Percentiles rank a stretch among this genome's conserved stretches.
Conservation (phyloP, 768 basidiomycete genomes). For the Hericium alpestre region DNA sequence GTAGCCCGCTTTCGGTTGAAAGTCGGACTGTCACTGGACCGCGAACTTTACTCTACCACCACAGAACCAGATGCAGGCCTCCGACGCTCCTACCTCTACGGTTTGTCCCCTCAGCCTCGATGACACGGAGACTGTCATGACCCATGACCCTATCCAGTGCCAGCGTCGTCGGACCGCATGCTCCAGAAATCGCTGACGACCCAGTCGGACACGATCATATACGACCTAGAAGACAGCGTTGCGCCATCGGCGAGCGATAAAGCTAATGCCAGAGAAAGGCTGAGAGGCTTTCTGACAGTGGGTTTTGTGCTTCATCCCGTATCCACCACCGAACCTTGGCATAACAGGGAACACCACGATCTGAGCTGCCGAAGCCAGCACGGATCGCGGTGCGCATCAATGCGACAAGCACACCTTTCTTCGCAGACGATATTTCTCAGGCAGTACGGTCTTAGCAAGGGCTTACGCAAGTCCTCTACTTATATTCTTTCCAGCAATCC, state of each 20-base stretch:
- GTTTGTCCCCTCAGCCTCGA: not conserved
- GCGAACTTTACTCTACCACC: too few relatives aligned
- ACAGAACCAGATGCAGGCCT: not conserved
- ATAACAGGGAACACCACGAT: conserved; percentile 7
- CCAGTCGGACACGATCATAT: conserved; percentile 66
- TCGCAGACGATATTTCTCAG: conserved; percentile 49
- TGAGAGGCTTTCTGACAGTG: conserved; percentile 48
- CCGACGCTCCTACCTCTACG: not conserved
- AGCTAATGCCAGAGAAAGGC: conserved; percentile 41
- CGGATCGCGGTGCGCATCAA: conserved; percentile 68
- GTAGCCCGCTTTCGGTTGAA: too few relatives aligned
- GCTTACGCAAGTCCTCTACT: not conserved
- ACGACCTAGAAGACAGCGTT: conserved; percentile 85
- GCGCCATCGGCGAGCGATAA: conserved; percentile 51
- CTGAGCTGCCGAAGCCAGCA: conserved; percentile 31
- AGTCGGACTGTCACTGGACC: too few relatives aligned
- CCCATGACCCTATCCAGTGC: conserved; percentile 35
- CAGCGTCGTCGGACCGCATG: conserved; percentile 71
- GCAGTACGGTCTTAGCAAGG: conserved; percentile 31
- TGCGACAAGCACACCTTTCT: conserved; percentile 53
- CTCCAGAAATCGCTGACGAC: conserved; percentile 62
- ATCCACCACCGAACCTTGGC: not conserved
- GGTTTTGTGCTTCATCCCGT: conserved; percentile 9
- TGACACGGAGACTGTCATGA: not conserved
- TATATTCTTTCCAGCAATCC: too few relatives aligned